Evolutionary conservation across 441 rosid genomes (phyloP), one percentile per base, ranked within the genome.

Genomic region (Croton laevigatus): DNA sequence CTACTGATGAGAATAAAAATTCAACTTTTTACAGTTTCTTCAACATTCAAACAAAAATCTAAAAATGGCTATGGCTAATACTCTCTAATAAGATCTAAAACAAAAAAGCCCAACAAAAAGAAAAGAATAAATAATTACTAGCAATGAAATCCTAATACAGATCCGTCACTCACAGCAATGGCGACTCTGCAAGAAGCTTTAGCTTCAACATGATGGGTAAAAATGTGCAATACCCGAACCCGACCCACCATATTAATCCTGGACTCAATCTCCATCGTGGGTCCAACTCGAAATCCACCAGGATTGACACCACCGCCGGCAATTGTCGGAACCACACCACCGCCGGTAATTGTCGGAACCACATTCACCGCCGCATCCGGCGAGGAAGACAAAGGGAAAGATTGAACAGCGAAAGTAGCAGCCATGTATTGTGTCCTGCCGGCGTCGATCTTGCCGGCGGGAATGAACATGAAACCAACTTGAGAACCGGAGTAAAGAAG

Each of bases 401-500:
- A 87, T 70, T 87, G 85, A 54, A 91, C 96, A 37, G 90, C 70
- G 71, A 92, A 92, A 65, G 90, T 90, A 17, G 94, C 97, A 19
- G 91, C 93, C 97, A 92, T 90, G 86, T 90, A 88, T 75, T 92
- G 88, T 75, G 91, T 85, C 71, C 68, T 86, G 20, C 94, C 93
- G 1, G 97, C 71, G 11, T 80, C 90, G 83, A 92, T 86, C 82
- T 87, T 85, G 3, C 98, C 96, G 38, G 98, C 99, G 74, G 98
- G 99, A 10, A 94, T 88, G 82, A 90, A 89, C 93, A 94, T 84
- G 84, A 91, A 90, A 2, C 99, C 99, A 66, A 94, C 94, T 76
- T 86, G 97, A 59, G 86, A 82, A 11, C 96, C 96, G 19, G 91
- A 80, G 73, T 91, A 87, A 66, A 89, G 86, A 46, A 94, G 96